Evolutionary conservation across 805 yeast genomes (phyloP).

Genomic region (Torulaspora gathmanii): DNA sequence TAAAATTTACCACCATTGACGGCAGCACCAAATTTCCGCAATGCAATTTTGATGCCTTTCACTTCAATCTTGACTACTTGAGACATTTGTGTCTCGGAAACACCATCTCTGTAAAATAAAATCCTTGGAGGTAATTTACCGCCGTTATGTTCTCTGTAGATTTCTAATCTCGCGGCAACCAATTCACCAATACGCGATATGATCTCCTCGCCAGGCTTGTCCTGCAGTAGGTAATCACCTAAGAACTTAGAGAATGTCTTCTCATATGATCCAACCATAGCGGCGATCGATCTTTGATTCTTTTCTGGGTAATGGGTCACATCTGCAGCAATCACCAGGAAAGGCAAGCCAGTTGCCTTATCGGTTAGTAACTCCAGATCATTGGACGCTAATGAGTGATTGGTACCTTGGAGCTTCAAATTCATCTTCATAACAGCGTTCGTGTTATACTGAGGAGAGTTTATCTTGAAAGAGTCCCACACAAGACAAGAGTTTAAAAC

Average conservation of each 20-base stretch:
- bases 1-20: slow-evolving; percentile 11
- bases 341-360: slow-evolving; percentile 17
- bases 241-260: slow-evolving; percentile 24
- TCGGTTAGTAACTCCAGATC: slow-evolving; percentile 15
- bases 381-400: slow-evolving; percentile 17
- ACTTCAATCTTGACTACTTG: slow-evolving; percentile 24
- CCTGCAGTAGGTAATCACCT: slow-evolving; percentile 22
- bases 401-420: slow-evolving; percentile 20
- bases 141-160: slow-evolving; percentile 18
- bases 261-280: slow-evolving; percentile 22
- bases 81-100: slow-evolving; percentile 23
- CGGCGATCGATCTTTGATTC: slow-evolving; percentile 23
- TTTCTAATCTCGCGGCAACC: slow-evolving; percentile 15
- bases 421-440: slow-evolving; percentile 27
- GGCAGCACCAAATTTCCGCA: slow-evolving; percentile 13
- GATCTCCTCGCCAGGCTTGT: slow-evolving; percentile 22
- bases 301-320: slow-evolving; percentile 27
- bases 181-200: slow-evolving; percentile 19
- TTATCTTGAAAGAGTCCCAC: slow-evolving; percentile 22
- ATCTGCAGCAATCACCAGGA: slow-evolving; percentile 25
- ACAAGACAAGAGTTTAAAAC: slow-evolving; percentile 21
- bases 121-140: slow-evolving; percentile 25
- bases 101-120: slow-evolving; percentile 26
- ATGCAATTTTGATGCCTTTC: slow-evolving; percentile 17
- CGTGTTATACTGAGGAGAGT: slow-evolving; percentile 19